Conservation (phyloP, 768 basidiomycete genomes). For the Termitomyces titanicus region DNA sequence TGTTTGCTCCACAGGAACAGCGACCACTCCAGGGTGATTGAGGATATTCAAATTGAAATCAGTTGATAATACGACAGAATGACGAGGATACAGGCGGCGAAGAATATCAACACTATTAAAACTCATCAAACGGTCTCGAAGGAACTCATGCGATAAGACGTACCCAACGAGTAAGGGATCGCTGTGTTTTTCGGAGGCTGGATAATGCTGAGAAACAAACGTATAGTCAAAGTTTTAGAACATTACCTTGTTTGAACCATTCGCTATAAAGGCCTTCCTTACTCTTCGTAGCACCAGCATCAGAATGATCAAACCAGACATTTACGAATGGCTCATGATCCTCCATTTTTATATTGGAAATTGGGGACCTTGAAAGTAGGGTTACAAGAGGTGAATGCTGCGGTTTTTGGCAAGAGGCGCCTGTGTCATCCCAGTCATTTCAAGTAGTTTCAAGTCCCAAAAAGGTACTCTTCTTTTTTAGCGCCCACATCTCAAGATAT, state of each 20-base stretch:
- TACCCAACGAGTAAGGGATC: conserved; percentile 46
- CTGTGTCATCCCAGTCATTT: neutral
- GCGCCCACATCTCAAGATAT: too few relatives aligned
- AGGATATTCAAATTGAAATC: conserved; percentile 46
- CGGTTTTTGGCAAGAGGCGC: neutral
- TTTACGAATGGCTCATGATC: conserved; percentile 13
- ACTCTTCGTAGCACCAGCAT: conserved; percentile 13
- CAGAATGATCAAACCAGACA: conserved; percentile 15
- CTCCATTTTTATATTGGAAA: conserved; percentile 5
- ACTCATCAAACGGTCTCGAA: neutral
- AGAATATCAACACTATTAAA: conserved; percentile 40
- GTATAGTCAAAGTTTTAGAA: neutral
- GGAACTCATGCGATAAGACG: conserved; percentile 9
- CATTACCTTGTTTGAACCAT: conserved; percentile 51
- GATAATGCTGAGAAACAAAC: conserved; percentile 8
- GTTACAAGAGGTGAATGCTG: neutral
- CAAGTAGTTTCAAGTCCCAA: neutral
- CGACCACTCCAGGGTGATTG: conserved; percentile 44
- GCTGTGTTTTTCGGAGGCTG: conserved; percentile 50
- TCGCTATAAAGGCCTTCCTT: conserved; percentile 41
- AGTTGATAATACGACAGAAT: conserved; percentile 53
- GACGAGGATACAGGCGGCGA: conserved; percentile 55
- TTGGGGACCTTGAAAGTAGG: neutral
- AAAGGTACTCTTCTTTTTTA: neutral
- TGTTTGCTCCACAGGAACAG: conserved; percentile 42